These are phyloP conservation scores for Salix brachista DNA, from an alignment of 345 rosid species.

Conservation along the genomic window DNA sequence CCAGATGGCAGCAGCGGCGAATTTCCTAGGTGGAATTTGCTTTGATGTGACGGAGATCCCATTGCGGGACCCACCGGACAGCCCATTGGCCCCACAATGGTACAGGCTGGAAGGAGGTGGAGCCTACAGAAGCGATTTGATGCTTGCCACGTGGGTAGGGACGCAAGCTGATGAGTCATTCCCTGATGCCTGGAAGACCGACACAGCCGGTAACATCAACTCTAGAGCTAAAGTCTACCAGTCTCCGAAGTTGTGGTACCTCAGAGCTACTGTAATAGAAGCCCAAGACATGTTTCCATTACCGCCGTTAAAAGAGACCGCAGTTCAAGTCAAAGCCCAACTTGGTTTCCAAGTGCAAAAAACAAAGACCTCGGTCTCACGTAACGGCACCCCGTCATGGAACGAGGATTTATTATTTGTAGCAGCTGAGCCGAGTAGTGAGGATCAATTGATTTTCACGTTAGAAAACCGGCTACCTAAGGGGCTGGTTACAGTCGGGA, in stretches of 20 bases:
- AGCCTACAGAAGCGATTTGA: constrained; percentile 54
- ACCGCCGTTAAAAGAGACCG: constrained; percentile 46
- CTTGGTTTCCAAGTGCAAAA: constrained; percentile 71
- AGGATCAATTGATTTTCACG: constrained; percentile 44
- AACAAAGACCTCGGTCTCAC: constrained; percentile 49
- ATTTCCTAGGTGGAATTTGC: constrained; percentile 74
- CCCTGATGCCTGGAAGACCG: constrained; percentile 88
- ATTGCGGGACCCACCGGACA: constrained; percentile 86
- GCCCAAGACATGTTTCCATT: constrained; percentile 60
- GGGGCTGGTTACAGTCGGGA: constrained; percentile 49
- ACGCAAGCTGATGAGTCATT: constrained; percentile 94
- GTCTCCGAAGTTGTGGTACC: constrained; percentile 86
- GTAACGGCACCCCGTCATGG: constrained; percentile 74
- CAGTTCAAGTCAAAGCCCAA: constrained; percentile 65
- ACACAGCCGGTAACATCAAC: constrained; percentile 57
- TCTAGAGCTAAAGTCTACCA: constrained; percentile 72
- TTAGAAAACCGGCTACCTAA: constrained; percentile 59
- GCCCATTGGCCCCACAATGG: constrained; percentile 95
- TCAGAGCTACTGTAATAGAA: constrained; percentile 66
- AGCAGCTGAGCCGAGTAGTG: constrained; percentile 72
- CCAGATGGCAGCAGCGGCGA: constrained; percentile 29
- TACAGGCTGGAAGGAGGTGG: constrained; percentile 78
- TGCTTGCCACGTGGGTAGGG: constrained; percentile 97
- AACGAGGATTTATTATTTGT: constrained; percentile 77
- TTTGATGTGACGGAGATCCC: constrained; percentile 81